Evolutionary conservation across 2,329 filamentous ascomycete genomes (phyloP), one percentile per base, ranked within the genome.

Genomic region (Aspergillus eucalypticola): DNA sequence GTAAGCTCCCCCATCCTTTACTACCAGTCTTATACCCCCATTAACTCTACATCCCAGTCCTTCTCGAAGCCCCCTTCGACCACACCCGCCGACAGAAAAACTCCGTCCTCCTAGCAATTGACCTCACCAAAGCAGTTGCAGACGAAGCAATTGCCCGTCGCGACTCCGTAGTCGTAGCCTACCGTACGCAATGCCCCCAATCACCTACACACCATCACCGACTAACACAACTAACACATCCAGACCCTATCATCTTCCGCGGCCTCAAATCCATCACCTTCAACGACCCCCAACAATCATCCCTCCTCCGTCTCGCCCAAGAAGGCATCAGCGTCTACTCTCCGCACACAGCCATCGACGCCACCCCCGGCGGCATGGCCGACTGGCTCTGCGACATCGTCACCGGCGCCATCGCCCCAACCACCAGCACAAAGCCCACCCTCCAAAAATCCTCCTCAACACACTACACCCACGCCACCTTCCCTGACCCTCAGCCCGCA

Each of bases 241-340:
- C 68, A 96, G 91, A 99, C 77, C 95, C 95, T 21, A 95, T 98
- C 74, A 98, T 99, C 73, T 99, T 99, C 82, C 88, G 90, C 52
- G 90, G 90, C 56, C 83, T 99, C 67, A 99, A 97, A 78, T 89
- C 91, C 65, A 81, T 99, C 72, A 96, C 91, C 35, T 85, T 92
- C 51, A 84, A 84, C 63, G 90, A 99, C 72, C 85, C 91, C 8
- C 95, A 98, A 75, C 95, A 99, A 74, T 85, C 88, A 46, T 91
- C 91, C 6, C 85, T 99, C 32, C 83, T 99, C 3, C 86, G 89
- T 48, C 84, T 99, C 11, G 90, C 89, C 50, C 90, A 91, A 64
- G 87, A 90, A 74, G 93, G 94, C 38, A 92, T 99, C 69, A 96
- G 92, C 65, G 92, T 99, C 59, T 99, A 98, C 81, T 92, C 90